phyloP scores from a whole-genome alignment of 768 basidiomycete species.

The Hebeloma cylindrosporum region DNA sequence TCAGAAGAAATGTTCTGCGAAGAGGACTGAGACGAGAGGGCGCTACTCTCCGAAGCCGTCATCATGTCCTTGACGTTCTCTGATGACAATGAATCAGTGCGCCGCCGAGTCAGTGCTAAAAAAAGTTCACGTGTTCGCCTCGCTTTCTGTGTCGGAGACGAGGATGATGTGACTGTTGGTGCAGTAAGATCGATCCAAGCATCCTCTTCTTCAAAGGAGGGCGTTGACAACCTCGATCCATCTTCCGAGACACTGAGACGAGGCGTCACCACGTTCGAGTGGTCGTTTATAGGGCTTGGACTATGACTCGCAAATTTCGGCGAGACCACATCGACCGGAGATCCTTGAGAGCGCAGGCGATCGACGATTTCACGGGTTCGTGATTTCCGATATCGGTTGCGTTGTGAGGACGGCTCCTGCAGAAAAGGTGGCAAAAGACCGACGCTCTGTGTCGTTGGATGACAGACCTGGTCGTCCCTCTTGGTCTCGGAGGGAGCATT shows the following conservation, averaged over 20 bases:
- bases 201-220: constrained; percentile 42
- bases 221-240: constrained; percentile 33
- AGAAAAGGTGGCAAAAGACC: constrained; percentile 51
- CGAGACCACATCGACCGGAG: constrained; percentile 15
- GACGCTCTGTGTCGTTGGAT: constrained; percentile 23
- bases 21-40: constrained; percentile 1
- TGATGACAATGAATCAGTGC: constrained; percentile 40
- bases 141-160: constrained; percentile 32
- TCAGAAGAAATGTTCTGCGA: constrained; percentile 26
- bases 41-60: constrained; percentile 5
- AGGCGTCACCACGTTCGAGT: constrained; percentile 31
- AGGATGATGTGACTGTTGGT: constrained; percentile 20
- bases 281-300: constrained; percentile 35
- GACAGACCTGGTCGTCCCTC: constrained; percentile 52
- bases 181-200: constrained; percentile 46
- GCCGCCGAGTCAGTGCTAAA: constrained; percentile 39
- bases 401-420: constrained; percentile 37
- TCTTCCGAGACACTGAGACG: constrained; percentile 42
- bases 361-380: constrained; percentile 63
- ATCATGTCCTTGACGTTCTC: constrained; percentile 21
- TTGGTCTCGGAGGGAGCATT: constrained; percentile 43
- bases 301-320: constrained; percentile 32
- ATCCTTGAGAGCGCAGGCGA: constrained; percentile 42
- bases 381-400: constrained; percentile 44
- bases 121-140: constrained; percentile 44